Percentiles rank a stretch among this genome's conserved stretches.
Conservation (phyloP, 768 basidiomycete genomes). For the Gymnopilus dilepis region DNA sequence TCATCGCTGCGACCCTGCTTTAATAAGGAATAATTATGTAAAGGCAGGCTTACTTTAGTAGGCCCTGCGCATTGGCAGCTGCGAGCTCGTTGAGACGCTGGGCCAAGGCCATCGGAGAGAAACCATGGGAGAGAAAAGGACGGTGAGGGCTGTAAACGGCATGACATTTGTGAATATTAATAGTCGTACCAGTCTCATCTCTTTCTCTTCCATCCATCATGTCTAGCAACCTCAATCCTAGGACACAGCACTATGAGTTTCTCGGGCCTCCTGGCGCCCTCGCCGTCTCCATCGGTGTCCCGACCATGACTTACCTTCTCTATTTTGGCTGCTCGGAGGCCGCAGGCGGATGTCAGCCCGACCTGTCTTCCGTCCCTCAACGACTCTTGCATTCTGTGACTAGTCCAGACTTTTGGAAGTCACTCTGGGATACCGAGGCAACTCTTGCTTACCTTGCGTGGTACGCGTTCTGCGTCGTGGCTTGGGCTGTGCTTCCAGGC, state of each 20-base stretch:
- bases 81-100: constrained; percentile 71
- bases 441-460: constrained; percentile 79
- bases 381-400: constrained; percentile 53
- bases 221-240: constrained; percentile 59
- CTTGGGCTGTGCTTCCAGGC: constrained; percentile 82
- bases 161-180: constrained; percentile 1
- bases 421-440: constrained; percentile 86
- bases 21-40: not conserved
- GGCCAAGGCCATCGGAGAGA: constrained; percentile 54
- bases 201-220: constrained; percentile 28
- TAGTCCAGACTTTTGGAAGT: constrained; percentile 64
- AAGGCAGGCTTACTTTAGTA: constrained; percentile 57
- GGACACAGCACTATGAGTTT: constrained; percentile 80
- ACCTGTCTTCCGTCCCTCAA: constrained; percentile 45
- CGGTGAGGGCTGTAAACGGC: not conserved
- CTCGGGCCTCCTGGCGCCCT: constrained; percentile 81
- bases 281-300: constrained; percentile 72
- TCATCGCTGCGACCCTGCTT: constrained; percentile 55
- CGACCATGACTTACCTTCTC: constrained; percentile 72
- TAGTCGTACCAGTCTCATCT: constrained; percentile 11
- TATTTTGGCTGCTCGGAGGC: constrained; percentile 80
- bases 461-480: constrained; percentile 86
- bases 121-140: constrained; percentile 26
- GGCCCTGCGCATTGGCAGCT: constrained; percentile 66
- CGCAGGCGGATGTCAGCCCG: constrained; percentile 72